Conservation (phyloP, 352 stramenopile species). For the Pythium sp. region DNA sequence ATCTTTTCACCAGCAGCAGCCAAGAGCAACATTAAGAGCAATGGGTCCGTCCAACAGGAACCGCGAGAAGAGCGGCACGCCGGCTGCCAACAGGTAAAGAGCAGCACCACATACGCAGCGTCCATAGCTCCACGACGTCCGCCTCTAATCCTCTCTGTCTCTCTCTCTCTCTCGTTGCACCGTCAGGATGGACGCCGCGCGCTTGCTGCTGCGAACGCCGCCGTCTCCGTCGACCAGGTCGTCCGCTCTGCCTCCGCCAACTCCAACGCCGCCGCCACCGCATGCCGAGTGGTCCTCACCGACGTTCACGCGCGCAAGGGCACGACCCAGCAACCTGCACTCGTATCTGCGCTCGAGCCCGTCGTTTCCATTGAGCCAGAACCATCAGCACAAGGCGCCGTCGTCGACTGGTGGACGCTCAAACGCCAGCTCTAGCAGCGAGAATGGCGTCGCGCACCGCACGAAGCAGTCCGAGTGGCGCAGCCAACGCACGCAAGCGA, state of each 20-base stretch:
- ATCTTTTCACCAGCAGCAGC: neutral
- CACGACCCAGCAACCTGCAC: slow-evolving; percentile 47
- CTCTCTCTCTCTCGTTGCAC: neutral
- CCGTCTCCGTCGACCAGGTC: slow-evolving; percentile 14
- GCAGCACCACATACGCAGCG: neutral
- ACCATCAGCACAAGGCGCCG: slow-evolving; percentile 17
- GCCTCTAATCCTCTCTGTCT: neutral
- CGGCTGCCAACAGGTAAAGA: neutral
- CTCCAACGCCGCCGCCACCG: neutral
- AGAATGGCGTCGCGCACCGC: neutral
- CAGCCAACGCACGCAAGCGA: slow-evolving; percentile 24
- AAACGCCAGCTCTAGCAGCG: neutral
- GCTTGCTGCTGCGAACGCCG: slow-evolving; percentile 25
- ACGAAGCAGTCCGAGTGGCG: slow-evolving; percentile 5
- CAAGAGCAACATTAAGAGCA: neutral
- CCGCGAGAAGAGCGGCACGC: slow-evolving; percentile 8
- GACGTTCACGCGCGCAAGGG: slow-evolving; percentile 32
- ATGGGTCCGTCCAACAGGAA: slow-evolving; percentile 15
- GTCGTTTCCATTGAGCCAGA: slow-evolving; percentile 30
- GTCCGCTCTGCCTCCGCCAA: neutral
- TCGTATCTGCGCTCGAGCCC: slow-evolving; percentile 29
- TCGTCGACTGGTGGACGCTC: slow-evolving; percentile 10
- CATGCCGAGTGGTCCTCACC: slow-evolving; percentile 35
- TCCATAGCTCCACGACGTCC: neutral
- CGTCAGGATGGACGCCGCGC: slow-evolving; percentile 30